A percentile compares a stretch with the other conserved stretches of the same genome.
Conservation (phyloP, 805 yeast species). For the Yarrowia sp. region DNA sequence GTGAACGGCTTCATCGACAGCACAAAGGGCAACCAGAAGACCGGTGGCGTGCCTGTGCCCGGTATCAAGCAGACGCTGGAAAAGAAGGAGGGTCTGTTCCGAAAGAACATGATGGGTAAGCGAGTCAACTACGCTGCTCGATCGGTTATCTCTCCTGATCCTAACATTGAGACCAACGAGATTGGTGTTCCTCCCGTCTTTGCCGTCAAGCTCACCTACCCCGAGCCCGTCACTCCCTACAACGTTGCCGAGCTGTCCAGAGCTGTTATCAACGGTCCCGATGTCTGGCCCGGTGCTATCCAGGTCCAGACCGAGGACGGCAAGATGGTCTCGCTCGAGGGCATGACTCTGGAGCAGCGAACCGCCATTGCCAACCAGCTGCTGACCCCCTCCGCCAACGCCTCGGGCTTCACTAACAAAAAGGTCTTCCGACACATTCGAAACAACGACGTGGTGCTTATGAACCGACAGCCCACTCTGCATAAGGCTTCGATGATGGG, state of each 20-base stretch:
- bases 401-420: conserved; percentile 74
- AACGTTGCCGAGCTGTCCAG: conserved; percentile 89
- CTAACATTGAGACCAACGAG: conserved; percentile 95
- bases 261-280: conserved; percentile 97
- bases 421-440: conserved; percentile 94
- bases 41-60: conserved; percentile 79
- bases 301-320: conserved; percentile 98
- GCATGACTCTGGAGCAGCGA: conserved; percentile 92
- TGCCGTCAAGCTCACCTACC: conserved; percentile 93
- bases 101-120: conserved; percentile 99
- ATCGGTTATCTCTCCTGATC: conserved; percentile 98
- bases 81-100: conserved; percentile 96
- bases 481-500: conserved; percentile 99
- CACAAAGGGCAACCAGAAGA: conserved; percentile 75
- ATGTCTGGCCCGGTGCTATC: conserved; percentile 98
- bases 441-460: conserved; percentile 92
- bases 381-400: conserved; percentile 72
- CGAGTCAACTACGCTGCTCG: conserved; percentile 99
- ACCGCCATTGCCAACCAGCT: conserved; percentile 94
- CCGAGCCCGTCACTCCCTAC: conserved; percentile 95
- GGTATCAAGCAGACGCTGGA: conserved; percentile 98
- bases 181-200: conserved; percentile 99
- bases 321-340: conserved; percentile 74
- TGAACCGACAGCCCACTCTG: conserved; percentile 99
- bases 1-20: conserved; percentile 94